Conservation (phyloP, 1,284 basidiomycete genomes). For the Vanrija sp. region DNA sequence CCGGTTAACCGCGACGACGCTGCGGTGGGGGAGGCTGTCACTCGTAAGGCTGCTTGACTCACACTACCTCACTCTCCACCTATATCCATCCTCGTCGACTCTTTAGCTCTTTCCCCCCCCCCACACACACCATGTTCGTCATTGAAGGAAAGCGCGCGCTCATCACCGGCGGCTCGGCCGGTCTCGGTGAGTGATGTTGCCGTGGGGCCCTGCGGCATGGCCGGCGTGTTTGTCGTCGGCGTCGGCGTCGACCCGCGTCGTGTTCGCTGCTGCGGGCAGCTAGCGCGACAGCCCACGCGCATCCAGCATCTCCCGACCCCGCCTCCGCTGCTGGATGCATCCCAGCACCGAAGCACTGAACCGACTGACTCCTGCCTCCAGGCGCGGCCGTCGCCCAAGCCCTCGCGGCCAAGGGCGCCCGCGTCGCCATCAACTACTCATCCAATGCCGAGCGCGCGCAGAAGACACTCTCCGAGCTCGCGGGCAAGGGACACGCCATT, state of each 20-base stretch:
- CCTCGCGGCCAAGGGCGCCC: conserved; percentile 18
- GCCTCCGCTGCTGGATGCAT: background rate
- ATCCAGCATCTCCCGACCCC: background rate
- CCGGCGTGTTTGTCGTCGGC: too few species aligned
- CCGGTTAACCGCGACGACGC: too few species aligned
- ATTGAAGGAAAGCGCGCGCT: conserved; percentile 22
- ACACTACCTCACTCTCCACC: too few species aligned
- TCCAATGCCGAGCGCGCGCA: conserved; percentile 19
- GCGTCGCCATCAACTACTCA: conserved; percentile 26
- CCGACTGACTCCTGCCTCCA: background rate
- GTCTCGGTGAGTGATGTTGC: conserved; percentile 14
- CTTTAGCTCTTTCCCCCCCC: too few species aligned
- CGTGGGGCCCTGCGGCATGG: too few species aligned
- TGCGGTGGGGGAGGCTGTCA: too few species aligned
- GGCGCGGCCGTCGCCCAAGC: conserved; percentile 18
- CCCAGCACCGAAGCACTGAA: too few species aligned
- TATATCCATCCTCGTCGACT: background rate
- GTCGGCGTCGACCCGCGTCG: too few species aligned
- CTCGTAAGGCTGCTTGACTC: too few species aligned
- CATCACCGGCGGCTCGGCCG: conserved; percentile 24
- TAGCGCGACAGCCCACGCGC: too few species aligned
- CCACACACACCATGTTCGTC: conserved; percentile 9
- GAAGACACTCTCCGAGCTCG: conserved; percentile 12
- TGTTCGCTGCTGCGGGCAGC: too few species aligned
- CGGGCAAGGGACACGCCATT: conserved; percentile 17